These are phyloP conservation scores for Pseudozyma thailandica DNA, from an alignment of 1,284 basidiomycete genomes.

Conservation along the genomic window DNA sequence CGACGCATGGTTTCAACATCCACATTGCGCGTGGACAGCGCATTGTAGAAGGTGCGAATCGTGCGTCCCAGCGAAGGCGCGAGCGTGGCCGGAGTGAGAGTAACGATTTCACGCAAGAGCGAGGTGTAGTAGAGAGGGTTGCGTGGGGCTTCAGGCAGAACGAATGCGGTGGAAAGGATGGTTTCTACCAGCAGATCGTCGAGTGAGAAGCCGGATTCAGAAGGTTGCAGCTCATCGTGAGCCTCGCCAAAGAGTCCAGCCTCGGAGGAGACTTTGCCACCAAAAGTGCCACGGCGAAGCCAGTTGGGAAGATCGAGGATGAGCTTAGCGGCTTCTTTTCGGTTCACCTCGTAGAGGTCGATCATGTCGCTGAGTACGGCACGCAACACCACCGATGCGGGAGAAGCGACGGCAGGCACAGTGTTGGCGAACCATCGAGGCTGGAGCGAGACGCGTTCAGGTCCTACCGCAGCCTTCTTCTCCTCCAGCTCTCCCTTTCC, in stretches of 20 bases:
- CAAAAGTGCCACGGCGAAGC: slow-evolving; percentile 80
- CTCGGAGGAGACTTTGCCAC: slow-evolving; percentile 41
- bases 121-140: slow-evolving; percentile 84
- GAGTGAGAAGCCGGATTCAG: slow-evolving; percentile 51
- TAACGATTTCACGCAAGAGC: slow-evolving; percentile 92
- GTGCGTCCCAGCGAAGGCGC: slow-evolving; percentile 96
- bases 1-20: slow-evolving; percentile 84
- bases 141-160: slow-evolving; percentile 80
- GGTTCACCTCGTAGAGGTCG: slow-evolving; percentile 93
- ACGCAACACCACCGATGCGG: slow-evolving; percentile 82
- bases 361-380: slow-evolving; percentile 83
- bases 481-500: slow-evolving; percentile 59
- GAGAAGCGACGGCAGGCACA: slow-evolving; percentile 78
- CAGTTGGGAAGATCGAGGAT: slow-evolving; percentile 89
- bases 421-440: slow-evolving; percentile 60
- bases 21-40: slow-evolving; percentile 69
- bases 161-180: slow-evolving; percentile 79
- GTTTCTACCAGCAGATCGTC: slow-evolving; percentile 70
- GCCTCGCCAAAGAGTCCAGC: slow-evolving; percentile 60
- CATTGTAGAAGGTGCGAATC: slow-evolving; percentile 82
- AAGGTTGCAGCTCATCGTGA: slow-evolving; percentile 62
- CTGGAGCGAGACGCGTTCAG: slow-evolving; percentile 38
- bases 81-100: slow-evolving; percentile 86
- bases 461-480: slow-evolving; percentile 55
- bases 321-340: slow-evolving; percentile 90